A percentile compares a stretch with the other conserved stretches of the same genome.
These are phyloP conservation scores for Bipolaris cookei DNA, from an alignment of 2,329 filamentous ascomycete genomes.

Conservation along the genomic window DNA sequence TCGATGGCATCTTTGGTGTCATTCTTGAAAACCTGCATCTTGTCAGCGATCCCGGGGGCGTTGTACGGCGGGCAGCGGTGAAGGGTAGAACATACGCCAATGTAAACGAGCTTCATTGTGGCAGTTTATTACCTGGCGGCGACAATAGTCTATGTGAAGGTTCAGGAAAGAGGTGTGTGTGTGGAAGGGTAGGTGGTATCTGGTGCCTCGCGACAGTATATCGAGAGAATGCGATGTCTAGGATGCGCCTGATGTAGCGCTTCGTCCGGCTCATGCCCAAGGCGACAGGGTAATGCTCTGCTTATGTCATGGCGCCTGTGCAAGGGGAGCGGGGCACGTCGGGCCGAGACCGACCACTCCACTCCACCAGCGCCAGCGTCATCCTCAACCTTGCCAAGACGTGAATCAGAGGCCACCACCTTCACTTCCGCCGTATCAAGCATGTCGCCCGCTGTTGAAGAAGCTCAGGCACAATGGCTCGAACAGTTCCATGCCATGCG, in stretches of 20 bases:
- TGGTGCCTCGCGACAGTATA: neutral
- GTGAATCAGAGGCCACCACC: conserved; percentile 7
- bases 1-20: conserved; percentile 75
- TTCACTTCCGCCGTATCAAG: neutral
- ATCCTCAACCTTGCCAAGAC: conserved; percentile 25
- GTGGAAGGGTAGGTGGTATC: neutral
- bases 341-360: conserved; percentile 17
- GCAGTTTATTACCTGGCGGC: neutral
- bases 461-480: conserved; percentile 74
- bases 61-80: conserved; percentile 24
- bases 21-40: conserved; percentile 77
- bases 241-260: neutral
- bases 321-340: conserved; percentile 32
- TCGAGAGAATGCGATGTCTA: neutral
- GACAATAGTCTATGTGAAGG: neutral
- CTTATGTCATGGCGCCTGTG: conserved; percentile 30
- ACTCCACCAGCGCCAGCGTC: conserved; percentile 9
- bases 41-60: neutral
- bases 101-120: conserved; percentile 84
- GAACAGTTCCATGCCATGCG: conserved; percentile 86
- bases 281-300: conserved; percentile 7
- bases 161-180: neutral
- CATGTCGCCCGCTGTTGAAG: conserved; percentile 52
- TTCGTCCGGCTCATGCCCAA: neutral
- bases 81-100: conserved; percentile 68